A percentile compares a stretch with the other conserved stretches of the same genome.
Conservation (phyloP, 257 asterid species). For the Paulownia fortunei region DNA sequence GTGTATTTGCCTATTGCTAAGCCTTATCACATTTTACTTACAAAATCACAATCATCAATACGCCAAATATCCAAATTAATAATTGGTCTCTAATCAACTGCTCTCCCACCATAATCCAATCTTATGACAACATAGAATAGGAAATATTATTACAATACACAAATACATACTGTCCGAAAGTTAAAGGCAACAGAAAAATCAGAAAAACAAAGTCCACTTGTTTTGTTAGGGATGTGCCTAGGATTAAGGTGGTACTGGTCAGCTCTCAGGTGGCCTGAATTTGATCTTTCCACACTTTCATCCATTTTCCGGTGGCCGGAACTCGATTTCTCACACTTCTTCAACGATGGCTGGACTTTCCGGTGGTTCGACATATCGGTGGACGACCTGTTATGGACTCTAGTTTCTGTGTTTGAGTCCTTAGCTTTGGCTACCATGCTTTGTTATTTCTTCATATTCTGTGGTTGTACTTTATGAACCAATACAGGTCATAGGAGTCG, state of each 20-base stretch:
- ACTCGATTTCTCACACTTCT: conserved; percentile 40
- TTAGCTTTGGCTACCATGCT: conserved; percentile 58
- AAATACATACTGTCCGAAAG: background rate
- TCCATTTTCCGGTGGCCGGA: conserved; percentile 62
- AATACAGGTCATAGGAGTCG: background rate
- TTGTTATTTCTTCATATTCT: conserved; percentile 59
- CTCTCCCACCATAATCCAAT: background rate
- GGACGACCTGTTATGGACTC: conserved; percentile 56
- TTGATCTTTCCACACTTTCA: conserved; percentile 39
- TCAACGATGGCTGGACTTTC: conserved; percentile 39
- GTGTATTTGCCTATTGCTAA: conserved; percentile 9
- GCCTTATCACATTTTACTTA: conserved; percentile 17
- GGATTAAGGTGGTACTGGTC: conserved; percentile 44
- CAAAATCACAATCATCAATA: conserved; percentile 14
- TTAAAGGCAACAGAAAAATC: background rate
- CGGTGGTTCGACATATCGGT: conserved; percentile 56
- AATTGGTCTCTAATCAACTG: background rate
- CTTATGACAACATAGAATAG: background rate
- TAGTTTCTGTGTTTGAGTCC: conserved; percentile 51
- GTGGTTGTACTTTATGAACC: conserved; percentile 66
- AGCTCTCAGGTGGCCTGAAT: conserved; percentile 61
- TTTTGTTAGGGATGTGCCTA: conserved; percentile 42
- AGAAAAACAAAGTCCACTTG: background rate
- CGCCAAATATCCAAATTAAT: background rate
- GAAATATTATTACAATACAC: background rate